These are phyloP conservation scores for Amylocarpus encephaloides DNA, from an alignment of 2,329 filamentous ascomycete genomes.

Conservation along the genomic window DNA sequence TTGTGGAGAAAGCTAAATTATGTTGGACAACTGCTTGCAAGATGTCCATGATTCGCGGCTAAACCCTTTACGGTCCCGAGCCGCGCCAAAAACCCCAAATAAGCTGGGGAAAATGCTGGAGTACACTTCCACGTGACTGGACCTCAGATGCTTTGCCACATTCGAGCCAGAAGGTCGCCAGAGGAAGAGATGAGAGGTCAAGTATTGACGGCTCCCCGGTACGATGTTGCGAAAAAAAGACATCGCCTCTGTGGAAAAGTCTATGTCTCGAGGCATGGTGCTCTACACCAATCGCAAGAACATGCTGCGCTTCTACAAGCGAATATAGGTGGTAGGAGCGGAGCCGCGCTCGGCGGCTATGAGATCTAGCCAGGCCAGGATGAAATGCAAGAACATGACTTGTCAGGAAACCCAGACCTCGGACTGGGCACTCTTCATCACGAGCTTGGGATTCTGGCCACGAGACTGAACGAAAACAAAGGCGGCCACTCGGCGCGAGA, in stretches of 20 bases:
- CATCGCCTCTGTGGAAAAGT: too few species aligned
- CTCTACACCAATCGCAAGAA: too few species aligned
- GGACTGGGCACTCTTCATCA: neutral
- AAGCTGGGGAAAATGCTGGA: neutral
- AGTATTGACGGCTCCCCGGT: too few species aligned
- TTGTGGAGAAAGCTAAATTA: neutral
- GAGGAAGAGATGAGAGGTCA: too few species aligned
- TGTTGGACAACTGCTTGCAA: neutral
- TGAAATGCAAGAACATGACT: too few species aligned
- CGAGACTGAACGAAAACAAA: neutral
- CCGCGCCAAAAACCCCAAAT: neutral
- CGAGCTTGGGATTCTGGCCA: neutral
- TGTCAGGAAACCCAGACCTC: neutral
- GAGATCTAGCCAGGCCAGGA: too few species aligned
- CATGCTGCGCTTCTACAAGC: too few species aligned
- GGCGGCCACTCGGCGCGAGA: neutral
- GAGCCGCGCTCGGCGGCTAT: too few species aligned
- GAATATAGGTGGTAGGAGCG: too few species aligned
- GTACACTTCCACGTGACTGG: neutral
- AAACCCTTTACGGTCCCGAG: constrained; percentile 5
- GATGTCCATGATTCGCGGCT: neutral
- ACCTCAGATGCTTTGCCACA: neutral
- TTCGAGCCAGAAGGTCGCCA: neutral
- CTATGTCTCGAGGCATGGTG: too few species aligned
- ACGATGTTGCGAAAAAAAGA: too few species aligned